phyloP scores from a whole-genome alignment of 441 rosid species.

The Aleurites moluccanus region DNA sequence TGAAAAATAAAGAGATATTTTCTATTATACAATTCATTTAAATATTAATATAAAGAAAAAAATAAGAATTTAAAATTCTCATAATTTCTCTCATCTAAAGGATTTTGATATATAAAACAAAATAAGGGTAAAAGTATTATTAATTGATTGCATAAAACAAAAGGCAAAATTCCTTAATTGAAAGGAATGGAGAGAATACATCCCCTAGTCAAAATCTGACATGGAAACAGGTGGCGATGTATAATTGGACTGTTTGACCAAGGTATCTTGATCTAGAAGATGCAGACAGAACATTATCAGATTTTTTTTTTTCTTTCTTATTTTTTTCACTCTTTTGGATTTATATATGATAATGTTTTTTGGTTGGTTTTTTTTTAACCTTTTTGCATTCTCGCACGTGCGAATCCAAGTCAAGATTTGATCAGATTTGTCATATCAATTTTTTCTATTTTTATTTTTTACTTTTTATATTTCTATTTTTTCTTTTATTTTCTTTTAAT shows the following conservation, averaged over 20 bases:
- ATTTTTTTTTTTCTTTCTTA: background rate
- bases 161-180: background rate
- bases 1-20: no score
- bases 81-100: no score
- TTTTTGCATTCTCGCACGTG: conserved; percentile 16
- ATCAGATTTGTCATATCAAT: background rate
- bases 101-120: no score
- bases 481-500: background rate
- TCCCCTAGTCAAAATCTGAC: conserved; percentile 13
- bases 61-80: no score
- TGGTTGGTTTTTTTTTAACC: background rate
- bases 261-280: background rate
- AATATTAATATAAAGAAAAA: no score
- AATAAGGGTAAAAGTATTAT: no score
- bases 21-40: no score
- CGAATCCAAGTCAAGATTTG: conserved; percentile 19
- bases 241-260: conserved; percentile 23
- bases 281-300: conserved; percentile 15
- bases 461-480: no score
- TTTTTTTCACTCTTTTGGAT: no score
- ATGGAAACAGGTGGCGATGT: background rate
- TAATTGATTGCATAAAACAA: no score
- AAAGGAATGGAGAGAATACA: background rate
- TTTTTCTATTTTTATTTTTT: background rate
- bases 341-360: no score